Percentiles rank a stretch among this genome's conserved stretches.
These are phyloP conservation scores for Ophiostoma australiae DNA, from an alignment of 2,329 filamentous ascomycete species.

Conservation along the genomic window DNA sequence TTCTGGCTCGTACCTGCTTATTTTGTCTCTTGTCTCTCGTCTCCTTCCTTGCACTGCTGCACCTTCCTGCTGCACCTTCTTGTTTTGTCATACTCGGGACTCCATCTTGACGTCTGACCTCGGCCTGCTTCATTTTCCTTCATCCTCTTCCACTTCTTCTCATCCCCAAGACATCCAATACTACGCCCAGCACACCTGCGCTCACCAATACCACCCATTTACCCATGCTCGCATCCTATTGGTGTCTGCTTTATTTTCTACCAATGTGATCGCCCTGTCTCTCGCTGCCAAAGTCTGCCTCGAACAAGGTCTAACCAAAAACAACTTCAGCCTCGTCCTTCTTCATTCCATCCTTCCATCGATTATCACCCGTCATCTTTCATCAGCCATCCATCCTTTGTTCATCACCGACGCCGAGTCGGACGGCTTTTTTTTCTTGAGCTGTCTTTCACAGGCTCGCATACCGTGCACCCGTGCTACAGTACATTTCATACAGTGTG, in stretches of 20 bases:
- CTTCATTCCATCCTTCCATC: not conserved
- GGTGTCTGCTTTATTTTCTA: not conserved
- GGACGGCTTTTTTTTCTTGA: not conserved
- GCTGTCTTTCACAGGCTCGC: not conserved
- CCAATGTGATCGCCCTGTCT: not conserved
- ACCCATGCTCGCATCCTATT: not conserved
- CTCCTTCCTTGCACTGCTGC: conserved; percentile 1
- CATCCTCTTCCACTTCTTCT: not conserved
- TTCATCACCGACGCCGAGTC: not conserved
- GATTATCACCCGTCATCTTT: not conserved
- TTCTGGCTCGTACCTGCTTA: conserved; percentile 4
- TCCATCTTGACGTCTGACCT: conserved; percentile 13
- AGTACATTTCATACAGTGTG: not conserved
- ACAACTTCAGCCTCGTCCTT: conserved; percentile 1
- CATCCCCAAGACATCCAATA: conserved; percentile 8
- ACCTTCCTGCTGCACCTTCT: not conserved
- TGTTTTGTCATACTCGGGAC: conserved; percentile 5
- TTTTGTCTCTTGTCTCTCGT: not conserved
- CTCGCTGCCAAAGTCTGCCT: not conserved
- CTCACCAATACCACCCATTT: not conserved
- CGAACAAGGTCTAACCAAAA: not conserved
- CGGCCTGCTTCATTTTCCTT: not conserved
- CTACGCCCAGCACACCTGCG: not conserved
- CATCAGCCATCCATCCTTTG: not conserved
- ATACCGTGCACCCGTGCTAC: not conserved